phyloP scores from a whole-genome alignment of 163 green algal genomes.

The Scenedesmus sp. region DNA sequence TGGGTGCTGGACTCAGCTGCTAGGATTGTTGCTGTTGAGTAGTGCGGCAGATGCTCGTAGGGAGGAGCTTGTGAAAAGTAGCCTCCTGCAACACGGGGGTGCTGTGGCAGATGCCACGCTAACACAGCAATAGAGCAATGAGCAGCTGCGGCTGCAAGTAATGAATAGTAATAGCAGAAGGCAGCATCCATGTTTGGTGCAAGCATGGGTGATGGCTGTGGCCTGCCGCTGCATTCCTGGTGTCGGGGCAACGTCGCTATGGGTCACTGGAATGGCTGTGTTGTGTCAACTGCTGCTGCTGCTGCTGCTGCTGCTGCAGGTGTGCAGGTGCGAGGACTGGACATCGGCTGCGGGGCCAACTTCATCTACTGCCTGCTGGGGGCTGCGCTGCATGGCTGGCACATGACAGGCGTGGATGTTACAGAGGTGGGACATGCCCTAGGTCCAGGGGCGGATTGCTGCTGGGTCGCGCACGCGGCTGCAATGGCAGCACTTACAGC shows the following conservation, averaged over 20 bases:
- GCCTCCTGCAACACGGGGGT: no score
- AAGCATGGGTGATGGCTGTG: background rate
- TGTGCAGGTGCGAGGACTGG: slow-evolving; percentile 71
- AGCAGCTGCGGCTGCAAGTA: background rate
- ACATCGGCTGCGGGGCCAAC: slow-evolving; percentile 95
- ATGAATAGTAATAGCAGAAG: background rate
- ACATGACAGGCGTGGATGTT: slow-evolving; percentile 88
- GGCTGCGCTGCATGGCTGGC: slow-evolving; percentile 83
- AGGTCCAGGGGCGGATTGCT: background rate
- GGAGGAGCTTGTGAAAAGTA: no score
- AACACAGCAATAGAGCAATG: background rate
- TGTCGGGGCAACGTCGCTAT: no score
- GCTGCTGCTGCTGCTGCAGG: slow-evolving; percentile 10
- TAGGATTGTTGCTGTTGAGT: background rate
- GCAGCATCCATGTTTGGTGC: background rate
- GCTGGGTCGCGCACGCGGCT: background rate
- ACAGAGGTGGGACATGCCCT: slow-evolving; percentile 64
- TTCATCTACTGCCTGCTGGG: slow-evolving; percentile 90
- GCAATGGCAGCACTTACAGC: background rate
- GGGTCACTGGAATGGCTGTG: no score
- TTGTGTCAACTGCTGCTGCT: background rate
- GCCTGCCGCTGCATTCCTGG: background rate
- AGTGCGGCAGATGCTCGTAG: background rate
- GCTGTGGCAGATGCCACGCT: no score
- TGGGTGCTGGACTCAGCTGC: background rate